phyloP scores from a whole-genome alignment of 2,329 filamentous ascomycete genomes.

The Colletotrichum phormii region DNA sequence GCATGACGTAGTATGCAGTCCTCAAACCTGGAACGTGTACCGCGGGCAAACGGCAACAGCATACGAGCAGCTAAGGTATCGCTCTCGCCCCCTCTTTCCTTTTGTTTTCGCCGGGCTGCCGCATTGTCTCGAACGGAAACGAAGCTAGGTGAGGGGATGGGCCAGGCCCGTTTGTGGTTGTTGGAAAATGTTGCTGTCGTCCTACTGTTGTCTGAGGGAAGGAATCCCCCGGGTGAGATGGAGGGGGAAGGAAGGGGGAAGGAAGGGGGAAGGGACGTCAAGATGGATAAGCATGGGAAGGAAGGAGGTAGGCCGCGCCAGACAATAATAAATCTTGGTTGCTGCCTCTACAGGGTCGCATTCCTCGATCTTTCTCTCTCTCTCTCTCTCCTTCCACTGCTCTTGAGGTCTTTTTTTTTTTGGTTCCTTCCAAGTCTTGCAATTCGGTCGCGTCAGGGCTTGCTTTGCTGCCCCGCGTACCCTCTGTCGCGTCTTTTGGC shows the following conservation, averaged over 20 bases:
- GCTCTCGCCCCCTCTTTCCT: neutral
- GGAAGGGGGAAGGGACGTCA: slow-evolving; percentile 5
- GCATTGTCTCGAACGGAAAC: slow-evolving; percentile 27
- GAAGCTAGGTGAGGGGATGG: neutral
- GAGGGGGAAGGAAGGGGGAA: slow-evolving; percentile 40
- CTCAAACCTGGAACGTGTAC: slow-evolving; percentile 26
- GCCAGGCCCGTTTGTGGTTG: neutral
- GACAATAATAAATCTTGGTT: slow-evolving; percentile 26
- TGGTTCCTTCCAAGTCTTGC: neutral
- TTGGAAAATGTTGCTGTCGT: neutral
- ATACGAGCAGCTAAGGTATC: neutral
- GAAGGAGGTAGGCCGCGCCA: neutral
- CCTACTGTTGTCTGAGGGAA: slow-evolving; percentile 25
- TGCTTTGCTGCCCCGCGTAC: neutral
- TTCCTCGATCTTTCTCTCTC: slow-evolving; percentile 11
- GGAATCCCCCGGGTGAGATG: slow-evolving; percentile 27
- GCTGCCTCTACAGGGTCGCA: slow-evolving; percentile 11
- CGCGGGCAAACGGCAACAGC: neutral
- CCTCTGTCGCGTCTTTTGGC: neutral
- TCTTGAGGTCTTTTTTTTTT: neutral
- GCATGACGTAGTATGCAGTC: slow-evolving; percentile 32
- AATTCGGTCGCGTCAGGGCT: neutral
- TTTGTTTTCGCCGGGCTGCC: neutral
- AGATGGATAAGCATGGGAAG: neutral
- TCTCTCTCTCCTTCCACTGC: neutral